Evolutionary conservation across 192 early-diverging fungal species (phyloP).

Genomic region (Dissophora ornata): DNA sequence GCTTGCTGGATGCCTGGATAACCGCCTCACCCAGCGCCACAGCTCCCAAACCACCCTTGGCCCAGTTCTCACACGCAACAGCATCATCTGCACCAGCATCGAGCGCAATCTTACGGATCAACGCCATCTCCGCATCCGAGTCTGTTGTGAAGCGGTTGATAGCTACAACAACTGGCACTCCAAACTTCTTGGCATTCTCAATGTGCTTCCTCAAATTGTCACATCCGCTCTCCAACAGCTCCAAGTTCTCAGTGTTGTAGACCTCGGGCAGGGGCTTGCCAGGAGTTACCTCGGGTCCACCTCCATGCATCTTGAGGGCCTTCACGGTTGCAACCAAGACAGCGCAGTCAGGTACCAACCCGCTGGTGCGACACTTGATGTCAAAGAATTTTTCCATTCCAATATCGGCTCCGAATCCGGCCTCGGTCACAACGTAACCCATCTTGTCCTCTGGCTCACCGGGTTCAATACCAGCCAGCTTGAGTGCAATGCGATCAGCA

Average conservation of each 20-base stretch:
- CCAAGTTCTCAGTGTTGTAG: slow-evolving; percentile 90
- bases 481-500: slow-evolving; percentile 95
- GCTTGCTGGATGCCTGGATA: slow-evolving; percentile 65
- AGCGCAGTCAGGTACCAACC: slow-evolving; percentile 90
- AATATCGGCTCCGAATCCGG: slow-evolving; percentile 99
- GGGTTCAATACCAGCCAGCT: slow-evolving; percentile 83
- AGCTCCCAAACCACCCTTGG: slow-evolving; percentile 92
- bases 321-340: slow-evolving; percentile 95
- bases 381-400: slow-evolving; percentile 99
- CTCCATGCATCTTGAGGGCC: slow-evolving; percentile 98
- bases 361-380: slow-evolving; percentile 96
- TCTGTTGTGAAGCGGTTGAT: slow-evolving; percentile 92
- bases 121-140: slow-evolving; percentile 83
- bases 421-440: slow-evolving; percentile 97
- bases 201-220: slow-evolving; percentile 93
- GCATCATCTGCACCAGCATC: slow-evolving; percentile 91
- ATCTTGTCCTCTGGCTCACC: slow-evolving; percentile 64
- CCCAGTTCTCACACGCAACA: slow-evolving; percentile 91
- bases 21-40: slow-evolving; percentile 89
- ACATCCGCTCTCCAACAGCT: slow-evolving; percentile 83
- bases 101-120: slow-evolving; percentile 76
- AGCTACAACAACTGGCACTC: slow-evolving; percentile 92
- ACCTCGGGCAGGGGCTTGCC: slow-evolving; percentile 93
- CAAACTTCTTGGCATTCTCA: slow-evolving; percentile 89
- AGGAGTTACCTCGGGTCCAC: slow-evolving; percentile 83